Evolutionary conservation across 768 basidiomycete species (phyloP), one percentile per base, ranked within the genome.

Genomic region (Mycena vitilis): DNA sequence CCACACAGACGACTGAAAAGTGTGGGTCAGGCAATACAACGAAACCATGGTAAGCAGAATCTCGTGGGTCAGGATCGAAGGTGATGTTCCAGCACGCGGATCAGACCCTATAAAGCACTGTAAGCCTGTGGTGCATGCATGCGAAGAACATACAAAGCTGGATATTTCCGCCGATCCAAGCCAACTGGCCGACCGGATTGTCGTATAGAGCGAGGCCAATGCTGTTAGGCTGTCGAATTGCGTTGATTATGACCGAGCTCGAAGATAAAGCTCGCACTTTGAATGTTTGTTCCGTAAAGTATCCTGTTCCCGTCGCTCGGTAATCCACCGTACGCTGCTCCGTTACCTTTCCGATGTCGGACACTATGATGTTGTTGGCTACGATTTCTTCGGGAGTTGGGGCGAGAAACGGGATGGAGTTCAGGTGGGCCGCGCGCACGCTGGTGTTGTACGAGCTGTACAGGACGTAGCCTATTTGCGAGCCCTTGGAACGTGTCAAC

Each of bases 81-180:
- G 61, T 1, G 57, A 34, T 37, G 65, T 66, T 25, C 73, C 59
- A 16, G 61, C 53, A 63, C 65, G 64, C 60, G 71, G 44, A 64
- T 62, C 59, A 7, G 66, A 51, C 68, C 67, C 60, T 66, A 25
- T 18, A 37, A 34, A 30, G 30, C 22, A 7, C 20, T 0, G 22
- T 56, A 4, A 61, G 37, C n/a, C 6, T 36, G 40, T 18, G 5
- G 12, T 23, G 2, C 42, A 20, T 36, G 20, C 6, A 34, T 11
- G 34, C 15, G 16, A 60, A 6, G 22, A 12, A 55, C 47, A 22
- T 42, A 71, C 73, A 71, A 20, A 48, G 55, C 36, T 64, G 44
- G 57, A 70, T 75, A 45, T 76, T 73, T 30, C 73, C 76, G 12
- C 76, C 75, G 7, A 78, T 72, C 72, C 73, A 78, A n/a, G 74